phyloP scores from a whole-genome alignment of 768 basidiomycete genomes.

The Leccinum arenicola region DNA sequence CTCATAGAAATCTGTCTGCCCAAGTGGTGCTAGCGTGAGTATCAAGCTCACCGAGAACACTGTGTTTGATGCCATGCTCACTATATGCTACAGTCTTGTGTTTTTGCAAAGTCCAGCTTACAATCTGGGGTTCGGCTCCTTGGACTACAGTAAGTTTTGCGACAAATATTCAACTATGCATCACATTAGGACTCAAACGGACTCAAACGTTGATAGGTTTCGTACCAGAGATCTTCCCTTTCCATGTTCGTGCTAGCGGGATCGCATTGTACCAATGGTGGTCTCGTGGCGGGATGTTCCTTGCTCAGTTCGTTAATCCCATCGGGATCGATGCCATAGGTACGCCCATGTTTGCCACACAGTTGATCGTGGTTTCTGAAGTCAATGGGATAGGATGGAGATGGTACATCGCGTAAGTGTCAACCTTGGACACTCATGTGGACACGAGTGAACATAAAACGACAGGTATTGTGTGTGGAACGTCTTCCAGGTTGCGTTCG shows the following conservation, averaged over 20 bases:
- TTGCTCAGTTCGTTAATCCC: not conserved
- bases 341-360: not conserved
- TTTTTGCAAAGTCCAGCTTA: not conserved
- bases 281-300: not conserved
- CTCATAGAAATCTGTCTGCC: not conserved
- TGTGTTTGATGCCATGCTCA: not conserved
- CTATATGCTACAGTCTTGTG: not conserved
- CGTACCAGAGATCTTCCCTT: not conserved
- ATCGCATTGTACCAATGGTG: not conserved
- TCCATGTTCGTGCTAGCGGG: not conserved
- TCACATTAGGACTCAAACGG: not conserved
- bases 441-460: too few species aligned
- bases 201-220: not conserved
- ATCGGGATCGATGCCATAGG: not conserved
- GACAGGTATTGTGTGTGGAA: too few species aligned
- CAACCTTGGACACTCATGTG: too few species aligned
- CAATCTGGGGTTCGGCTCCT: not conserved
- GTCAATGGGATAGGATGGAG: too few species aligned
- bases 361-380: not conserved
- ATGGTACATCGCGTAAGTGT: too few species aligned
- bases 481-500: not conserved
- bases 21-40: not conserved
- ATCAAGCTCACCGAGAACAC: not conserved
- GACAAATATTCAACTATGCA: not conserved
- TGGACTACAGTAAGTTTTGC: not conserved